A percentile compares a stretch with the other conserved stretches of the same genome.
These are phyloP conservation scores for Henckelia pumila DNA, from an alignment of 257 asterid species.

Conservation along the genomic window DNA sequence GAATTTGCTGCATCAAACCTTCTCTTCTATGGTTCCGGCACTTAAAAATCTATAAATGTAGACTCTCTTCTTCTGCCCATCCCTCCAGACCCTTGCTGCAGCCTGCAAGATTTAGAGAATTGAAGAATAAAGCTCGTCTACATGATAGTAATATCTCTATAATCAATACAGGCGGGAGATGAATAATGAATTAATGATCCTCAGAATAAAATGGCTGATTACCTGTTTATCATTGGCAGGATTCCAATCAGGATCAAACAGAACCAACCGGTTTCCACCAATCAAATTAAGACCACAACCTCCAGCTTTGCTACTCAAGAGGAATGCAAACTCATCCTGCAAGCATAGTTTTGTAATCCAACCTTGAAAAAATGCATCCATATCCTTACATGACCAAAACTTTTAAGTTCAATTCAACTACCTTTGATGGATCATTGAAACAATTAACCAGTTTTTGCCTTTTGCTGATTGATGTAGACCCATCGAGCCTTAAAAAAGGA, in stretches of 20 bases:
- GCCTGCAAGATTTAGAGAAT: conserved; percentile 52
- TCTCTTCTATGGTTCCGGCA: conserved; percentile 97
- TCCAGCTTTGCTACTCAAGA: conserved; percentile 98
- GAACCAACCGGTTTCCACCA: conserved; percentile 91
- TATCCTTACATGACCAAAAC: conserved; percentile 19
- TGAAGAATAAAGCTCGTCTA: conserved; percentile 20
- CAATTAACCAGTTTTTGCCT: conserved; percentile 88
- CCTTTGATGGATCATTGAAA: conserved; percentile 88
- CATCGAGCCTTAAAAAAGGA: conserved; percentile 93
- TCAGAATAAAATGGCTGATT: conserved; percentile 18
- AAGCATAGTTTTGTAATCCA: conserved; percentile 16
- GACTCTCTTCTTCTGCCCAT: conserved; percentile 98
- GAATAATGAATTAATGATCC: conserved; percentile 21
- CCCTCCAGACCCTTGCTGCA: conserved; percentile 99
- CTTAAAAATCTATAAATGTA: conserved; percentile 91
- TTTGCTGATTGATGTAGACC: conserved; percentile 89
- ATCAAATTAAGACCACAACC: conserved; percentile 98
- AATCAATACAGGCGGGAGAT: conserved; percentile 16
- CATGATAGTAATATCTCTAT: neutral
- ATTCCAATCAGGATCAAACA: conserved; percentile 99
- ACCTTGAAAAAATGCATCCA: conserved; percentile 18
- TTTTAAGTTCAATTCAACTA: conserved; percentile 27
- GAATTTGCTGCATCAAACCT: conserved; percentile 48
- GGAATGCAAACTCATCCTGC: conserved; percentile 97
- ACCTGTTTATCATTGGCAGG: conserved; percentile 99